A percentile compares a stretch with the other conserved stretches of the same genome.
These are phyloP conservation scores for Rhizomucor pusillus DNA, from an alignment of 371 early-diverging fungal genomes.

Conservation along the genomic window DNA sequence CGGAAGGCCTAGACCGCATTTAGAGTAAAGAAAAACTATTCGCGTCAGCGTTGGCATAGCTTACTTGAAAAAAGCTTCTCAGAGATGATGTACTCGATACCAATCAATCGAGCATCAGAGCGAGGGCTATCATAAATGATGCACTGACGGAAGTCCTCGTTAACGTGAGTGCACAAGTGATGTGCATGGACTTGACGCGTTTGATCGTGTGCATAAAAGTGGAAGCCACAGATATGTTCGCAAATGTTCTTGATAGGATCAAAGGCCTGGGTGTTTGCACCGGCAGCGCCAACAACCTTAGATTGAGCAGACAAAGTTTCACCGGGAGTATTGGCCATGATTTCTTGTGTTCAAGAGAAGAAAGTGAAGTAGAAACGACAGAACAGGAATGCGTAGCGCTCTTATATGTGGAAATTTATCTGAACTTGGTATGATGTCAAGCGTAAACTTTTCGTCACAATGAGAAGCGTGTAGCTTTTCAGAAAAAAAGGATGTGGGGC, in stretches of 20 bases:
- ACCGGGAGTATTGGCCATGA: conserved; percentile 7
- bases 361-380: no score
- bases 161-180: conserved; percentile 44
- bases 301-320: conserved; percentile 3
- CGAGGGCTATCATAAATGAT: conserved; percentile 43
- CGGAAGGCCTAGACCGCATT: conserved; percentile 19
- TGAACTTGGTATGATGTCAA: no score
- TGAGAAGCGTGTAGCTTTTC: no score
- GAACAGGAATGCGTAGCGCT: no score
- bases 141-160: conserved; percentile 53
- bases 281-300: conserved; percentile 3
- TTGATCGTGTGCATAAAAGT: conserved; percentile 28
- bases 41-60: background rate
- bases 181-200: conserved; percentile 43
- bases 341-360: no score
- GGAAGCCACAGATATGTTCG: conserved; percentile 28
- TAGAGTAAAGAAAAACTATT: background rate
- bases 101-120: conserved; percentile 40
- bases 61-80: conserved; percentile 34
- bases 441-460: no score
- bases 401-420: no score
- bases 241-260: conserved; percentile 11
- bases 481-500: no score
- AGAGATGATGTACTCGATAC: conserved; percentile 56
- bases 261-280: background rate